phyloP scores from a whole-genome alignment of 306 rosid species.

The Sechiopsis laciniata region DNA sequence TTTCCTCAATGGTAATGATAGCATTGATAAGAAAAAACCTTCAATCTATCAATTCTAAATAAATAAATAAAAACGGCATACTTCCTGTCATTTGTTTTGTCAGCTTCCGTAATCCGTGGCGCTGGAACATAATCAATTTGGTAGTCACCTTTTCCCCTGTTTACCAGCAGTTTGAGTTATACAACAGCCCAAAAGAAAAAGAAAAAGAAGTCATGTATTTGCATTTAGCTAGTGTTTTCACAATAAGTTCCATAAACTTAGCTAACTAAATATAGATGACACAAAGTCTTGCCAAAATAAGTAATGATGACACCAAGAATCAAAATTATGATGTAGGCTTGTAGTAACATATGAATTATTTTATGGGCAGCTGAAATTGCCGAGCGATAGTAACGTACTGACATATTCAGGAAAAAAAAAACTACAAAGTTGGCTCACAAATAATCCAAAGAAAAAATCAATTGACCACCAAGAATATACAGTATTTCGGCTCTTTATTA shows the following conservation, averaged over 20 bases:
- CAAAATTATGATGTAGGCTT: neutral
- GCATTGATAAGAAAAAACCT: neutral
- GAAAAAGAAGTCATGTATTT: neutral
- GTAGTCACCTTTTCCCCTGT: slow-evolving; percentile 76
- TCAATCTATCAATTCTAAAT: slow-evolving; percentile 19
- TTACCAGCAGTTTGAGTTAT: slow-evolving; percentile 22
- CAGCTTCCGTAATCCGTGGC: slow-evolving; percentile 87
- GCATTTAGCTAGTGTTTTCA: neutral
- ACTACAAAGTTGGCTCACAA: neutral
- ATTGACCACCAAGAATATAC: neutral
- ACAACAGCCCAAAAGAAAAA: slow-evolving; percentile 4
- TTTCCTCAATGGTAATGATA: neutral
- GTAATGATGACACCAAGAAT: neutral
- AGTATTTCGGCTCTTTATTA: neutral
- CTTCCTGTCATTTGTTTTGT: slow-evolving; percentile 72
- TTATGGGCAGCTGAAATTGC: neutral
- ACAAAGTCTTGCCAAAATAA: neutral
- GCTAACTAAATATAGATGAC: neutral
- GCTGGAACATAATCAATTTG: slow-evolving; percentile 88
- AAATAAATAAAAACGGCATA: slow-evolving; percentile 29
- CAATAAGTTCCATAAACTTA: neutral
- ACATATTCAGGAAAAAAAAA: neutral
- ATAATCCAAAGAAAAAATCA: neutral
- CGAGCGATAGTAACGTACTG: neutral
- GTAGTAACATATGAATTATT: neutral